Conservation (phyloP, 208 protist genomes). For the Crithidia mellificae region DNA sequence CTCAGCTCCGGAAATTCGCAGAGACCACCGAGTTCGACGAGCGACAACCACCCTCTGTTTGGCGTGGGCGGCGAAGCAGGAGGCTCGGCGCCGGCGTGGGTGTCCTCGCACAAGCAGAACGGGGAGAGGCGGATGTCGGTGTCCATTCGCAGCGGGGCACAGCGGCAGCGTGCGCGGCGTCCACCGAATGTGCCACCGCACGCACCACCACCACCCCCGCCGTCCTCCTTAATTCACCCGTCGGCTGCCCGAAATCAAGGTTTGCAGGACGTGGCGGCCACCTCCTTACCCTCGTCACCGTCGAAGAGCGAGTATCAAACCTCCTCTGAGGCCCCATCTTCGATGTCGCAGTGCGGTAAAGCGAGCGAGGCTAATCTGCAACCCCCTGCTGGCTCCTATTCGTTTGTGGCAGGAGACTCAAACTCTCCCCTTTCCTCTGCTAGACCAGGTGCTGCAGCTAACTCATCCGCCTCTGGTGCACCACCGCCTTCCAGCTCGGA, state of each 20-base stretch:
- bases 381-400: no score
- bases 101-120: slow-evolving; percentile 26
- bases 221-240: neutral
- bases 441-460: no score
- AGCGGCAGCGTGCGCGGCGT: slow-evolving; percentile 29
- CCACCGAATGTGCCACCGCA: slow-evolving; percentile 12
- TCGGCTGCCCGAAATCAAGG: neutral
- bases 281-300: no score
- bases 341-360: no score
- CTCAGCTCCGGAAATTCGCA: neutral
- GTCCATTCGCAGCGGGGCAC: slow-evolving; percentile 53
- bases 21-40: neutral
- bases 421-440: no score
- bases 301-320: no score
- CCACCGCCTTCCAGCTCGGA: no score
- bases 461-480: no score
- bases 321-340: no score
- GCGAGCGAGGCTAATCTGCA: no score
- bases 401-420: no score
- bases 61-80: neutral
- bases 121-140: slow-evolving; percentile 60
- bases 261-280: no score
- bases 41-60: neutral
- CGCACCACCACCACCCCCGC: neutral
- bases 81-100: slow-evolving; percentile 13